Base-by-base conservation (phyloP, 306 rosid genomes). In the Sindora glabra region DNA sequence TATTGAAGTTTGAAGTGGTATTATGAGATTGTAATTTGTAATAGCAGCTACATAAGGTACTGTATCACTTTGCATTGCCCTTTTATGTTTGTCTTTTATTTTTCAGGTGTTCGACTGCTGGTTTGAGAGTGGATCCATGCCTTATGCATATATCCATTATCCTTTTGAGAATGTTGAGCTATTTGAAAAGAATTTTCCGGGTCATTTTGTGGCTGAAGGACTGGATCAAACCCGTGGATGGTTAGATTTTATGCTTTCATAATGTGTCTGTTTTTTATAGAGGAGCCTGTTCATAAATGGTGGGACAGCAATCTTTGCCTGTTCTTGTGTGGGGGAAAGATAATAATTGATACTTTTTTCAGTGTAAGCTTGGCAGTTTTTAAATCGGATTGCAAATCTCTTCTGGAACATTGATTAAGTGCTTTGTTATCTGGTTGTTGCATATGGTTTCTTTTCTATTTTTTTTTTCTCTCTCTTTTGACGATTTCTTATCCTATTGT, bases 51-150 rank as follows among this genome's bases (percentile, higher is more conserved):
- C 57, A n/a, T n/a, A n/a, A 54, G 36, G 11, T 25, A 9, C 8
- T 39, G 5, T 57, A 9, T 4, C 5, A 21, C 22, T 15, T 18
- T 55, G 15, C 48, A 62, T 12, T 21, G 38, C 55, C 52, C 56
- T 64, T 56, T 55, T 29, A 50, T 38, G 62, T 59, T 21, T 32
- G 62, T 62, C 19, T 23, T 76, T 64, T 26, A 29, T 56, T 33
- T 72, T 83, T 60, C 86, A 92, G 96, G 96, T 92, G 54, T 92
- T 92, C 79, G 99, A 92, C 74, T 92, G 99, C 71, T 92, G 96
- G 99, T 92, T 92, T 48, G 96, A 92, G 77, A 92, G 99, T 76
- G 99, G 99, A 70, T 86, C 96, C 59, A 92, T 92, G 99, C 99
- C 99, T 7, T 92, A 86, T 73, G 96, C 99, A 0, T 92, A 92